Percentiles rank a stretch among this genome's conserved stretches.
These are phyloP conservation scores for Plectosphaerella sp. DNA, from an alignment of 2,329 filamentous ascomycete species.

Conservation along the genomic window DNA sequence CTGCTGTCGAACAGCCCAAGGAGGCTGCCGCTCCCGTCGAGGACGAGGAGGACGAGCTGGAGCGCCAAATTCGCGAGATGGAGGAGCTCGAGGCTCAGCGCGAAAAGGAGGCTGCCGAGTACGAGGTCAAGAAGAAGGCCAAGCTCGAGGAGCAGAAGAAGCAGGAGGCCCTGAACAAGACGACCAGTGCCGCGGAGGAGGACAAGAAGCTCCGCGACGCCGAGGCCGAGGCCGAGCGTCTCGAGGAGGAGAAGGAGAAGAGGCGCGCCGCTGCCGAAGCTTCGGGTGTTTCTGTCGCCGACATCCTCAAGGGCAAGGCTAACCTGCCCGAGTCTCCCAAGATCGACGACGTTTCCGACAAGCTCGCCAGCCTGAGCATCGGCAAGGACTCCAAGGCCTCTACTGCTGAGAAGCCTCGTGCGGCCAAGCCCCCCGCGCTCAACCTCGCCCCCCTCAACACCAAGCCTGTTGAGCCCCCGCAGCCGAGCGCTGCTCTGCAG, in stretches of 20 bases:
- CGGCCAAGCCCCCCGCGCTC: conserved; percentile 74
- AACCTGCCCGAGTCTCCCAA: conserved; percentile 37
- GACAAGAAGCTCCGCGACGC: conserved; percentile 67
- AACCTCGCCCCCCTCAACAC: conserved; percentile 80
- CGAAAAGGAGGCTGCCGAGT: conserved; percentile 38
- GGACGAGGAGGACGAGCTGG: conserved; percentile 50
- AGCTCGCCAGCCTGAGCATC: conserved; percentile 48
- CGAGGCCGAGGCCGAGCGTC: conserved; percentile 66
- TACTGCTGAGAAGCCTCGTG: conserved; percentile 54
- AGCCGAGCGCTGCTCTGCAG: conserved; percentile 91
- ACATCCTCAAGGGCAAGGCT: conserved; percentile 38
- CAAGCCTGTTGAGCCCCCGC: conserved; percentile 82
- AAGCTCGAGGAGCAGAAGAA: conserved; percentile 43
- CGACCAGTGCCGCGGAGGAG: conserved; percentile 47
- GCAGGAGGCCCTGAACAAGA: conserved; percentile 42
- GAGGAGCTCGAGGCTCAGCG: conserved; percentile 49
- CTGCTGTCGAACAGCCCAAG: not conserved
- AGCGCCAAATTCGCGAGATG: conserved; percentile 59
- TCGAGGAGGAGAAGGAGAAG: conserved; percentile 66
- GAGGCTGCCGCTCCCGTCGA: conserved; percentile 23
- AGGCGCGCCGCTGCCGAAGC: conserved; percentile 47
- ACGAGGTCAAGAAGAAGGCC: conserved; percentile 36
- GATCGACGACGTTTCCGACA: conserved; percentile 37
- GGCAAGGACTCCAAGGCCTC: conserved; percentile 37
- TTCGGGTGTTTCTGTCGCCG: conserved; percentile 45